Conservation (phyloP, 2,329 filamentous ascomycete species). For the Sporothrix curviconia region DNA sequence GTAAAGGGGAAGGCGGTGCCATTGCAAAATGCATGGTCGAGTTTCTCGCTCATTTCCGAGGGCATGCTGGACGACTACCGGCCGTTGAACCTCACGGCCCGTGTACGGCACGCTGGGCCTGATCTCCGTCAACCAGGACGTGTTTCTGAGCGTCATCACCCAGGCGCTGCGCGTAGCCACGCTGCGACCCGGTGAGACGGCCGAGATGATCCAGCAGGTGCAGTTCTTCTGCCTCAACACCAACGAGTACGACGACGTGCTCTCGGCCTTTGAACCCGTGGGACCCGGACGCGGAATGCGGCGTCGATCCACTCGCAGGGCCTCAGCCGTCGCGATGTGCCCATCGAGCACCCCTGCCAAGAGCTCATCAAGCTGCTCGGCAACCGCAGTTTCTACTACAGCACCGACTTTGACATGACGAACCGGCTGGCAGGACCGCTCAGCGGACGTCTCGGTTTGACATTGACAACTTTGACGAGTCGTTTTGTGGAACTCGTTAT, state of each 20-base stretch:
- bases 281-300: slow-evolving; percentile 45
- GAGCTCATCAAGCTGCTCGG: slow-evolving; percentile 86
- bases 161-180: slow-evolving; percentile 71
- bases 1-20: slow-evolving; percentile 32
- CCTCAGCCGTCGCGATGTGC: slow-evolving; percentile 59
- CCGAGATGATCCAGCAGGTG: slow-evolving; percentile 78
- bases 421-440: slow-evolving; percentile 84
- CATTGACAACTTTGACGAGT: slow-evolving; percentile 85
- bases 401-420: slow-evolving; percentile 94
- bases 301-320: slow-evolving; percentile 43
- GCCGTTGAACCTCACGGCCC: slow-evolving; percentile 61
- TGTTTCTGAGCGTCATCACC: slow-evolving; percentile 87
- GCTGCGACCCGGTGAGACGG: slow-evolving; percentile 78
- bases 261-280: slow-evolving; percentile 44
- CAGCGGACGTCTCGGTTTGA: slow-evolving; percentile 74
- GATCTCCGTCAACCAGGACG: slow-evolving; percentile 74
- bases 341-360: slow-evolving; percentile 80
- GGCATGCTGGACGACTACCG: slow-evolving; percentile 71
- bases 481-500: slow-evolving; percentile 98
- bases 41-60: slow-evolving; percentile 59
- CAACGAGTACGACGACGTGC: slow-evolving; percentile 74
- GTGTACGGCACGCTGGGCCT: slow-evolving; percentile 83
- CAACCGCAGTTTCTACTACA: slow-evolving; percentile 96
- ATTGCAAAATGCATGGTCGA: slow-evolving; percentile 77
- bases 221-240: slow-evolving; percentile 92